Evolutionary conservation across 2,329 filamentous ascomycete genomes (phyloP).

Genomic region (Penicillium digitatum): DNA sequence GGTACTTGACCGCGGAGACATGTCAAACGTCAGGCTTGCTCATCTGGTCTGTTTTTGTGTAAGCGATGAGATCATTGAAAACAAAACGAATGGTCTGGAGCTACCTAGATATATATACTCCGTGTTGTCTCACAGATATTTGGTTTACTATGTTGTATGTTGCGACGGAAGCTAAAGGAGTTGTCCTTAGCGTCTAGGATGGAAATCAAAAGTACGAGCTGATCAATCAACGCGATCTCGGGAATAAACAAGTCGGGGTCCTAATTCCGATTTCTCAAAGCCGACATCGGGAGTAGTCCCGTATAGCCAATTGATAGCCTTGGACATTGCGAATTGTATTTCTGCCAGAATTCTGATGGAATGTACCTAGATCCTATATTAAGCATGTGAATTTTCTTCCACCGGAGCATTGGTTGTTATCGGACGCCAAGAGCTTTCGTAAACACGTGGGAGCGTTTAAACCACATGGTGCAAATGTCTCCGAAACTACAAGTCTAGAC

Average conservation of each 20-base stretch:
- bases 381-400: background rate
- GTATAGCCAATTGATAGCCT: background rate
- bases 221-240: conserved; percentile 17
- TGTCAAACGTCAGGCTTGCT: background rate
- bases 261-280: background rate
- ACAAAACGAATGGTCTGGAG: background rate
- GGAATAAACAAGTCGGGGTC: background rate
- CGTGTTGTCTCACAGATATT: background rate
- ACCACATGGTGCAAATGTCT: background rate
- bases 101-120: background rate
- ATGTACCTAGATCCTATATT: background rate
- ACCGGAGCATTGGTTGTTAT: background rate
- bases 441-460: background rate
- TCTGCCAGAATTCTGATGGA: background rate
- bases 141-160: background rate
- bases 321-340: background rate
- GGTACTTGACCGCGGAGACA: background rate
- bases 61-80: background rate
- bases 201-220: conserved; percentile 10
- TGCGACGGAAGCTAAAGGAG: background rate
- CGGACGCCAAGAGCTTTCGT: background rate
- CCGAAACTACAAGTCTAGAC: background rate
- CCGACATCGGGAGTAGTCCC: background rate
- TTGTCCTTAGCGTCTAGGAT: background rate
- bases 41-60: background rate